Percentiles rank a stretch among this genome's conserved stretches.
These are phyloP conservation scores for Aspergillus calidoustus DNA, from an alignment of 2,329 filamentous ascomycete species.

Conservation along the genomic window DNA sequence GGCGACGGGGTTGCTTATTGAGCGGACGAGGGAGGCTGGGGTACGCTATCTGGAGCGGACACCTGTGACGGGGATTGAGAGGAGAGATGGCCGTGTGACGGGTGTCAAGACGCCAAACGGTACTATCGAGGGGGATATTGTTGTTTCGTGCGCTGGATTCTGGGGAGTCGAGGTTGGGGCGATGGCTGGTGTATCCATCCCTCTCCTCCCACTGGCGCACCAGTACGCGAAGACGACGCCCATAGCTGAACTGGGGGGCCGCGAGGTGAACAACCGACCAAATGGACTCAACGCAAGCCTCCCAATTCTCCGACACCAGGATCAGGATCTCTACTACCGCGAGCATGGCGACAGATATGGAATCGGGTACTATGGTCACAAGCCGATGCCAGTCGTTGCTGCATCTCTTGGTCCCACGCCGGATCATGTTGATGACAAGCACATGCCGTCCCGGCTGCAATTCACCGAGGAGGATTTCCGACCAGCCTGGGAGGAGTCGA, in stretches of 20 bases:
- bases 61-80: constrained; percentile 62
- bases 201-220: constrained; percentile 64
- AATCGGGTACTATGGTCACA: constrained; percentile 68
- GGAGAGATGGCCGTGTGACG: constrained; percentile 55
- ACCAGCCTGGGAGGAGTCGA: constrained; percentile 62
- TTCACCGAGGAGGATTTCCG: constrained; percentile 66
- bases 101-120: constrained; percentile 58
- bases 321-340: constrained; percentile 67
- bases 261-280: constrained; percentile 44
- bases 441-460: constrained; percentile 66
- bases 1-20: constrained; percentile 66
- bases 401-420: constrained; percentile 59
- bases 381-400: constrained; percentile 64
- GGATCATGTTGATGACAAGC: constrained; percentile 58
- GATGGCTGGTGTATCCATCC: constrained; percentile 63
- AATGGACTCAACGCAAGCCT: constrained; percentile 55
- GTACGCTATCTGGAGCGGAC: constrained; percentile 63
- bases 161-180: constrained; percentile 69
- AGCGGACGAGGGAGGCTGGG: constrained; percentile 61
- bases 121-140: constrained; percentile 61
- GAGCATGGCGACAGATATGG: constrained; percentile 67
- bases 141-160: constrained; percentile 67
- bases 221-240: constrained; percentile 67
- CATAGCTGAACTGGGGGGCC: constrained; percentile 50
- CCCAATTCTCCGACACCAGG: constrained; percentile 66